phyloP scores from a whole-genome alignment of 208 protist species.

The Wallacemonas collosoma region DNA sequence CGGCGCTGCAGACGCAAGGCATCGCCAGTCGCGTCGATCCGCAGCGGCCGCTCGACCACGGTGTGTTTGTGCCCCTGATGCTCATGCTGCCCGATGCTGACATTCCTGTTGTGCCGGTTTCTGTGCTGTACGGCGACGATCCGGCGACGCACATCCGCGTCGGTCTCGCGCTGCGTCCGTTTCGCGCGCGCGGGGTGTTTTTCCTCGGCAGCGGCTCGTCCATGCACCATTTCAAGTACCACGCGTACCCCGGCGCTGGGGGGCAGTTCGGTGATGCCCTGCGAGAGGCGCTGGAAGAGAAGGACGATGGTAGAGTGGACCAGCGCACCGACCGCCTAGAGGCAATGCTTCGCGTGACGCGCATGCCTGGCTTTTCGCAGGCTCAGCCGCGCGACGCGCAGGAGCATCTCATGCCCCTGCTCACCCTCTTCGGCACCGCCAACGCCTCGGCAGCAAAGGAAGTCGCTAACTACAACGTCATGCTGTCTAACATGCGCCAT shows the following conservation, averaged over 20 bases:
- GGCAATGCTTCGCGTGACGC: conserved; percentile 33
- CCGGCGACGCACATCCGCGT: conserved; percentile 60
- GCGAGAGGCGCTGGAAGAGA: conserved; percentile 25
- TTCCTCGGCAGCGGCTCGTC: conserved; percentile 81
- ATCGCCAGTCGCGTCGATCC: conserved; percentile 31
- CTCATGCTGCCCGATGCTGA: conserved; percentile 78
- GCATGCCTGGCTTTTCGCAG: conserved; percentile 61
- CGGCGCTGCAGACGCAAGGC: conserved; percentile 30
- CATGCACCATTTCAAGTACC: conserved; percentile 80
- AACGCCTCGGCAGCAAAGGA: conserved; percentile 35
- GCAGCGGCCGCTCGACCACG: conserved; percentile 78
- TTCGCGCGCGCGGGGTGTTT: conserved; percentile 76
- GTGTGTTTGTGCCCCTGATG: conserved; percentile 82
- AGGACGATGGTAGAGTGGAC: not conserved
- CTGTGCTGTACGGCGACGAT: conserved; percentile 52
- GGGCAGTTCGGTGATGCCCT: conserved; percentile 63
- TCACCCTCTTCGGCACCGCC: conserved; percentile 60
- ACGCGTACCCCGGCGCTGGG: conserved; percentile 27
- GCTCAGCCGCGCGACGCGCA: conserved; percentile 43
- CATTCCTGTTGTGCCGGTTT: conserved; percentile 86
- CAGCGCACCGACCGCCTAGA: conserved; percentile 30
- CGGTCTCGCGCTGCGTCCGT: conserved; percentile 58
- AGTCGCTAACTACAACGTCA: conserved; percentile 41
- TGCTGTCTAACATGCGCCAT: conserved; percentile 41
- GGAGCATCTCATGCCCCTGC: conserved; percentile 89